These are phyloP conservation scores for Petunia axillaris DNA, from an alignment of 257 asterid genomes.

Conservation along the genomic window DNA sequence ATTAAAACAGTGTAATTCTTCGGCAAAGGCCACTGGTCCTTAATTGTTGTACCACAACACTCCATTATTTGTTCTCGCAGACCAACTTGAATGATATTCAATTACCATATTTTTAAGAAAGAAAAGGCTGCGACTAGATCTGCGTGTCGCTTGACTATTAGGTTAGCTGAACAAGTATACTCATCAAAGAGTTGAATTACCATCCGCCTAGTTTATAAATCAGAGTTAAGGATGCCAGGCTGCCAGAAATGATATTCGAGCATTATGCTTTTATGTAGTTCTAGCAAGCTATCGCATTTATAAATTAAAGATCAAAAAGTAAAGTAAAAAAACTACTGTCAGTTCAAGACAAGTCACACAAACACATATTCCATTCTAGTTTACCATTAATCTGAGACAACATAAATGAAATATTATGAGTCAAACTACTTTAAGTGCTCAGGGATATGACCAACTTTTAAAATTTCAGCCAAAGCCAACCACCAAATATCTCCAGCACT, in stretches of 20 bases:
- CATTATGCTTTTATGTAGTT: not conserved
- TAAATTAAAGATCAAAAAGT: not conserved
- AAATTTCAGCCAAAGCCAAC: not conserved
- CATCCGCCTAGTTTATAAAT: not conserved
- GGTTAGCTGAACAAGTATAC: constrained; percentile 16
- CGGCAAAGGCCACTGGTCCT: not conserved
- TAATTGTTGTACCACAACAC: not conserved
- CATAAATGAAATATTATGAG: constrained; percentile 21
- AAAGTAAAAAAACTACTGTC: not conserved
- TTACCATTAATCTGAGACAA: constrained; percentile 8
- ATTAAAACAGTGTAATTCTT: too few relatives aligned
- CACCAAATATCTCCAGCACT: constrained; percentile 2
- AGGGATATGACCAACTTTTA: not conserved
- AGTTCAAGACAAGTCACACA: not conserved
- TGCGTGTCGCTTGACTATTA: not conserved
- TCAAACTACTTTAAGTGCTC: constrained; percentile 5
- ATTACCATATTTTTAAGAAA: constrained; percentile 1
- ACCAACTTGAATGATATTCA: constrained; percentile 17
- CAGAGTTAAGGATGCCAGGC: not conserved
- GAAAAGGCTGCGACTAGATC: not conserved
- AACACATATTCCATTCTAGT: constrained; percentile 14
- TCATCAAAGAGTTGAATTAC: not conserved
- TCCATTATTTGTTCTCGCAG: constrained; percentile 10
- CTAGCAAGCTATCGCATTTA: not conserved
- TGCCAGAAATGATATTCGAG: not conserved